Evolutionary conservation across 495 filamentous ascomycete species (phyloP).

Genomic region (Margaritispora aquatica): DNA sequence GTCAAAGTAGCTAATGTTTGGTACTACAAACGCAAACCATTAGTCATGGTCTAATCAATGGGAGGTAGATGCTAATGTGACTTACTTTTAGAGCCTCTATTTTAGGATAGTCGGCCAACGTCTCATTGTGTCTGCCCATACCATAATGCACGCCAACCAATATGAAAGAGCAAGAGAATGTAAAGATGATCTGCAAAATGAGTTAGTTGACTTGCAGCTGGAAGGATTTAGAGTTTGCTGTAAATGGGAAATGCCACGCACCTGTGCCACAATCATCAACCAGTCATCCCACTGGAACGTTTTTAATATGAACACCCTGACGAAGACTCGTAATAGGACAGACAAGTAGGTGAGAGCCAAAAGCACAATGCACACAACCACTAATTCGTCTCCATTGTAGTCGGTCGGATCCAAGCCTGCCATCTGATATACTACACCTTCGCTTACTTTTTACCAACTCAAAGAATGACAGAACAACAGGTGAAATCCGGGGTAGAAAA

Average conservation of each 20-base stretch:
- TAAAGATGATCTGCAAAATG: conserved; percentile 27
- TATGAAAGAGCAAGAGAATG: conserved; percentile 28
- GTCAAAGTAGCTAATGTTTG: conserved; percentile 33
- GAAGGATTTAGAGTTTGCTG: not conserved
- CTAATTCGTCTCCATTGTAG: conserved; percentile 31
- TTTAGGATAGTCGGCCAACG: conserved; percentile 27
- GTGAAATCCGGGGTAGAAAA: not conserved
- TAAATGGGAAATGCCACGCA: conserved; percentile 12
- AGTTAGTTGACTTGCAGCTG: not conserved
- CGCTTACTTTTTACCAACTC: too few species aligned
- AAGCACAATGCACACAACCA: conserved; percentile 25
- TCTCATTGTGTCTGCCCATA: conserved; percentile 32
- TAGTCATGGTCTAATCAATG: not conserved
- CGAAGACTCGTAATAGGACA: conserved; percentile 31
- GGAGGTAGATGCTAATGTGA: not conserved
- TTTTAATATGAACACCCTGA: conserved; percentile 30
- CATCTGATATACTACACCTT: not conserved
- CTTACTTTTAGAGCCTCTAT: conserved; percentile 28
- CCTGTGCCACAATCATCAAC: conserved; percentile 34
- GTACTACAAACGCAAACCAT: conserved; percentile 19
- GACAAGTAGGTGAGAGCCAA: conserved; percentile 30
- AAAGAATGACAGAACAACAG: not conserved
- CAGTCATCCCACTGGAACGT: conserved; percentile 36
- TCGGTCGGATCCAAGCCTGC: conserved; percentile 1
- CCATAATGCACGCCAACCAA: conserved; percentile 28